These are phyloP conservation scores for Sclerospora graminicola DNA, from an alignment of 352 stramenopile species.

Conservation along the genomic window DNA sequence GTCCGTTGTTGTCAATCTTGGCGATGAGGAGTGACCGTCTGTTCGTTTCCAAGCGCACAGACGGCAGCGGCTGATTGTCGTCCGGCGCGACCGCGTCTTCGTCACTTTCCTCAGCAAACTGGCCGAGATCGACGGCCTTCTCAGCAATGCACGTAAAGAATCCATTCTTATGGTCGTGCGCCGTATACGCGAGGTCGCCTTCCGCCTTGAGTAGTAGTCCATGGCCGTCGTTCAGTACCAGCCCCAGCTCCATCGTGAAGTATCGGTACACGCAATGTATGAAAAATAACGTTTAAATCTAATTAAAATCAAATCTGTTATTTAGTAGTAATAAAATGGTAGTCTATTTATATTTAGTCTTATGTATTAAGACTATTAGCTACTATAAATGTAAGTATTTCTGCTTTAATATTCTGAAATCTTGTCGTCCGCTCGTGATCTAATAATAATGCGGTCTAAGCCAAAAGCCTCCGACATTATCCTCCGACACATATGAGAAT, in stretches of 20 bases:
- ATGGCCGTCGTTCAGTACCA: slow-evolving; percentile 70
- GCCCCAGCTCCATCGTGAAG: slow-evolving; percentile 16
- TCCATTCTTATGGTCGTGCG: slow-evolving; percentile 38
- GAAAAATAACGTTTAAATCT: too few relatives aligned
- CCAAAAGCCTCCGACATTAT: too few relatives aligned
- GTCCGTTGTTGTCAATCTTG: slow-evolving; percentile 28
- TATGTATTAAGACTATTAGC: too few relatives aligned
- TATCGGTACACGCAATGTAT: too few relatives aligned
- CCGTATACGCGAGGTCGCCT: slow-evolving; percentile 45
- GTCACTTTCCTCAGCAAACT: slow-evolving; percentile 24
- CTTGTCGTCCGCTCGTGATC: too few relatives aligned
- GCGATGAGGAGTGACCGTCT: slow-evolving; percentile 47
- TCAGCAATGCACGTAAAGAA: slow-evolving; percentile 72
- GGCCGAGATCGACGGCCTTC: slow-evolving; percentile 42
- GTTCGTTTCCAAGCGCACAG: slow-evolving; percentile 43
- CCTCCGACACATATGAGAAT: too few relatives aligned
- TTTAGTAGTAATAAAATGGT: too few relatives aligned
- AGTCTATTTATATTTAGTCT: too few relatives aligned
- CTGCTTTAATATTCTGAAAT: too few relatives aligned
- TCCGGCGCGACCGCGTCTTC: slow-evolving; percentile 18
- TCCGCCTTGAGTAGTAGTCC: slow-evolving; percentile 57
- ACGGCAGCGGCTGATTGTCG: slow-evolving; percentile 28
- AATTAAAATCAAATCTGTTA: too few relatives aligned
- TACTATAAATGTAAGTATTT: too few relatives aligned
- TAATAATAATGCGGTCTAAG: too few relatives aligned